These are phyloP conservation scores for Tilletia caries DNA, from an alignment of 1,284 basidiomycete genomes.

Conservation along the genomic window DNA sequence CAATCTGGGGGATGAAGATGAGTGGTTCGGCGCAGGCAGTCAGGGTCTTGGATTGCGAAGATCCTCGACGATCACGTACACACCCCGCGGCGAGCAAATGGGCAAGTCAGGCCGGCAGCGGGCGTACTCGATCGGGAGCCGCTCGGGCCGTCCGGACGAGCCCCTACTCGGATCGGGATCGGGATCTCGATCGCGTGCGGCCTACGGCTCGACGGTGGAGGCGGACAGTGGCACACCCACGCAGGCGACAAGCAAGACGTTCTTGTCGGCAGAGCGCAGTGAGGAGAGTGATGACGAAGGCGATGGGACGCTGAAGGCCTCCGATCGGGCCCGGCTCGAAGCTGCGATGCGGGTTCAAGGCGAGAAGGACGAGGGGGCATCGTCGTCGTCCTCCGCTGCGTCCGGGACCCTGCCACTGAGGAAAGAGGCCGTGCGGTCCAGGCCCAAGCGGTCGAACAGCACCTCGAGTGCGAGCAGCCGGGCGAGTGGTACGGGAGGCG, in stretches of 20 bases:
- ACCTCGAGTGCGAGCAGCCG: neutral
- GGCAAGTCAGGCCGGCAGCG: slow-evolving; percentile 15
- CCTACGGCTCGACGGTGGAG: slow-evolving; percentile 28
- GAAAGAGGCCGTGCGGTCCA: neutral
- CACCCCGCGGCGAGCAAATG: neutral
- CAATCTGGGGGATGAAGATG: slow-evolving; percentile 38
- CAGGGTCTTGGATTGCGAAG: slow-evolving; percentile 29
- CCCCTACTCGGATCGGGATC: slow-evolving; percentile 26
- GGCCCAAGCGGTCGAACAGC: neutral
- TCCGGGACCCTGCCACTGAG: neutral
- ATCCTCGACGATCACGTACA: slow-evolving; percentile 24
- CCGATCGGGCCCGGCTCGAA: slow-evolving; percentile 26
- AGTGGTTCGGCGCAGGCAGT: slow-evolving; percentile 28
- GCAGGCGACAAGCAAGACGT: neutral
- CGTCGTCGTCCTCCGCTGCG: neutral
- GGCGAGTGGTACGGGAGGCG: neutral
- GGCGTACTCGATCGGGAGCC: slow-evolving; percentile 26
- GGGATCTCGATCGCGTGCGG: slow-evolving; percentile 13
- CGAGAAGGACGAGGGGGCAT: neutral
- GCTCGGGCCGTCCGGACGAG: slow-evolving; percentile 29
- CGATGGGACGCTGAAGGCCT: slow-evolving; percentile 33
- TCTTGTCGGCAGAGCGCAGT: neutral
- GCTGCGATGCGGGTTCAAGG: neutral
- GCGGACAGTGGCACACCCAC: slow-evolving; percentile 2
- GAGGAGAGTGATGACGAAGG: slow-evolving; percentile 15